Base-by-base conservation (phyloP, 306 rosid genomes). In the Purshia tridentata region DNA sequence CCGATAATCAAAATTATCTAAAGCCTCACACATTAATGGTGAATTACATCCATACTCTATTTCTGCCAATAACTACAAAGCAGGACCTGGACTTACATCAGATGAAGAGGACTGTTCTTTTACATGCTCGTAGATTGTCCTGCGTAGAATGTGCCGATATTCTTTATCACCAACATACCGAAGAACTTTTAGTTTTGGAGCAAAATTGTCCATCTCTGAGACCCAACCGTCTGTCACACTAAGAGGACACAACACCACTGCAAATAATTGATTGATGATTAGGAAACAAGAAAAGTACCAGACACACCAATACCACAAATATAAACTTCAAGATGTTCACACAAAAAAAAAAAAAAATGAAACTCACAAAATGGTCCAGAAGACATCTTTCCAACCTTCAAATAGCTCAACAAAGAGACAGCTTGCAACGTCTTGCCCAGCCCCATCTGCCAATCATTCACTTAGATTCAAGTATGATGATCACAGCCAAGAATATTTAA, bases 371-470 rank as follows among this genome's bases (percentile, higher is more conserved):
- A 93, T 88, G 97, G 96, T 55, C 91, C 91, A 77, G 11, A 47
- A 57, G 96, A 89, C 76, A 82, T 76, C 61, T 59, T 79, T 64
- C 48, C 74, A 49, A 78, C 75, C 87, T 89, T 93, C 82, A 93
- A 84, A 76, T 89, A 93, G 90, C 94, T 86, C 81, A 93, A 76
- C 61, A 93, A 84, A 68, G 92, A 85, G 80, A 93, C 84, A 74
- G 96, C 98, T 75, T 93, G 98, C 84, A 93, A 68, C 45, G 98
- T 93, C 96, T 93, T 93, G 53, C 98, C 97, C 46, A 93, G 83
- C 75, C 98, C 98, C 98, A 93, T 93, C 98, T 93, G 92, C 76
- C 67, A 77, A 80, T 42, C 22, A 76, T 53, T 78, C 72, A 67
- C 45, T 72, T 45, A 65, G 49, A 76, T 70, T 65, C 52, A 78